Percentiles rank a stretch among this genome's conserved stretches.
phyloP scores from a whole-genome alignment of 805 yeast genomes.

The Yarrowia sp. region DNA sequence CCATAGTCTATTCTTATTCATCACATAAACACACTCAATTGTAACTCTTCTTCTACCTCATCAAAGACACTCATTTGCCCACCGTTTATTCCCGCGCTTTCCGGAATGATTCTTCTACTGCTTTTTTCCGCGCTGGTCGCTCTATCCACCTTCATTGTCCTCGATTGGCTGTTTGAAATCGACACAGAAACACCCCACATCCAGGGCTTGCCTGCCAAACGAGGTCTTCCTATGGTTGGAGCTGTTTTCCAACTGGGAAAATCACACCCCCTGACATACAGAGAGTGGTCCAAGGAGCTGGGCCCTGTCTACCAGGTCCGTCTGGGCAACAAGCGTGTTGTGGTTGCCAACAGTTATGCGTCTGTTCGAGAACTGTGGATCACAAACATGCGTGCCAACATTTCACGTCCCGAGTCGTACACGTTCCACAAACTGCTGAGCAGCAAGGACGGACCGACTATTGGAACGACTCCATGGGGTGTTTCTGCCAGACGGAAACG shows the following conservation, averaged over 20 bases:
- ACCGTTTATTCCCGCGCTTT: neutral
- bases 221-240: conserved; percentile 62
- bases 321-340: conserved; percentile 62
- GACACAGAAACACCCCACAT: conserved; percentile 41
- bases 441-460: conserved; percentile 55
- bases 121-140: neutral
- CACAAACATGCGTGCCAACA: conserved; percentile 58
- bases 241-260: conserved; percentile 55
- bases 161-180: conserved; percentile 40
- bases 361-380: conserved; percentile 64
- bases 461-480: conserved; percentile 56
- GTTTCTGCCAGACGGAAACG: conserved; percentile 52
- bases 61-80: neutral
- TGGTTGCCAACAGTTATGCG: conserved; percentile 71
- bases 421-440: conserved; percentile 70
- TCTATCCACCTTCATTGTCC: conserved; percentile 12
- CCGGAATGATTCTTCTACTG: conserved; percentile 20
- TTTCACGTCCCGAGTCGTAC: conserved; percentile 69
- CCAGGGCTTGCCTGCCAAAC: conserved; percentile 54
- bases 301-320: conserved; percentile 65
- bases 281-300: conserved; percentile 55
- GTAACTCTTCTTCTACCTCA: neutral
- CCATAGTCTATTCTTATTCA: too few species aligned
- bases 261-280: conserved; percentile 60
- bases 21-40: neutral